Evolutionary conservation across 495 filamentous ascomycete species (phyloP).

Genomic region (Haplographium delicatum): DNA sequence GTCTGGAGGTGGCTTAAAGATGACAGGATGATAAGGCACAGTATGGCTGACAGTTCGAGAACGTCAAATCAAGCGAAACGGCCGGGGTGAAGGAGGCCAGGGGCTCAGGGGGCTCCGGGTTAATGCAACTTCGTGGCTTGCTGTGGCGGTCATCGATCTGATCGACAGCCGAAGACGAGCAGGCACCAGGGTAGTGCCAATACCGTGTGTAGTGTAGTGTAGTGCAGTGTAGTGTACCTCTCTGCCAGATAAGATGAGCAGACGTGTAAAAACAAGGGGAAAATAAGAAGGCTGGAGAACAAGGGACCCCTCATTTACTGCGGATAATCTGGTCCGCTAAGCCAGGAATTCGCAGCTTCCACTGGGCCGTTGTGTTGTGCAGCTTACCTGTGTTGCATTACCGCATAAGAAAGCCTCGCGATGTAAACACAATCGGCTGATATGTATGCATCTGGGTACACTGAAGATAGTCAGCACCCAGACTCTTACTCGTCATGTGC

Average conservation of each 20-base stretch:
- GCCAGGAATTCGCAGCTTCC: conserved; percentile 2
- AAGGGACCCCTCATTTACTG: conserved; percentile 11
- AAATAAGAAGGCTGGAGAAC: neutral
- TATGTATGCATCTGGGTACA: too few relatives aligned
- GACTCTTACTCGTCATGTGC: too few relatives aligned
- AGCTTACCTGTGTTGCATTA: too few relatives aligned
- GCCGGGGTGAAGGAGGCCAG: too few relatives aligned
- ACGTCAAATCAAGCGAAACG: neutral
- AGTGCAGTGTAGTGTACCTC: neutral
- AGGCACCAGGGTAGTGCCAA: neutral
- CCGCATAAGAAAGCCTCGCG: too few relatives aligned
- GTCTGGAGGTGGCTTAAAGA: neutral
- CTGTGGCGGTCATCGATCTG: conserved; percentile 3
- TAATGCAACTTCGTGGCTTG: conserved; percentile 11
- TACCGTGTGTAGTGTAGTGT: conserved; percentile 5
- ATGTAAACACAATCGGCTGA: too few relatives aligned
- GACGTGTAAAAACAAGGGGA: neutral
- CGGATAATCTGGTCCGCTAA: conserved; percentile 17
- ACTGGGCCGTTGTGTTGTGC: neutral
- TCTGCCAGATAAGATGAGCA: too few relatives aligned
- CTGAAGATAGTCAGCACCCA: too few relatives aligned
- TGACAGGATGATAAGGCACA: neutral
- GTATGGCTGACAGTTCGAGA: conserved; percentile 1
- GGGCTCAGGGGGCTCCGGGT: neutral
- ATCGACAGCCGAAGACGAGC: conserved; percentile 1